These are phyloP conservation scores for Cutaneotrichosporon spelunceum DNA, from an alignment of 1,284 basidiomycete species.

Conservation along the genomic window DNA sequence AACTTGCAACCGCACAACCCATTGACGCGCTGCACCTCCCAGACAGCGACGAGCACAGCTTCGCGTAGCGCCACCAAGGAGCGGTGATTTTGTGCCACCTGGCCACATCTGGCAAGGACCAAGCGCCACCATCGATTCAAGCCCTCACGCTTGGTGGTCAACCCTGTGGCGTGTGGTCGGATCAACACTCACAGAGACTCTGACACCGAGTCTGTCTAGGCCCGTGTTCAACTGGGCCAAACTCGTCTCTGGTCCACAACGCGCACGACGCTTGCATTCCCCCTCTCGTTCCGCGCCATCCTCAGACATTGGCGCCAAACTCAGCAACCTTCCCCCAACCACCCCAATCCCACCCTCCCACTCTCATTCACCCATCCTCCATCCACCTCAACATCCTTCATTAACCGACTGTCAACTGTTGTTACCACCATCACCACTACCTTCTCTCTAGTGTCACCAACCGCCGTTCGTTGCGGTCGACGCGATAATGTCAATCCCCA, in stretches of 20 bases:
- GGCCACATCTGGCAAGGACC: background rate
- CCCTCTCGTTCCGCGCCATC: background rate
- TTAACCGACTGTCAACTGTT: too few relatives aligned
- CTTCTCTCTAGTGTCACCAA: conserved; percentile 1
- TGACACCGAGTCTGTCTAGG: too few relatives aligned
- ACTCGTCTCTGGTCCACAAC: too few relatives aligned
- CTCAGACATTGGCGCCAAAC: background rate
- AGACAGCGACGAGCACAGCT: background rate
- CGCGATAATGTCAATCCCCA: conserved; percentile 14
- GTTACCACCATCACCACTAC: background rate
- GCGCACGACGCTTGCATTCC: background rate
- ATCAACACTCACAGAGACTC: too few relatives aligned
- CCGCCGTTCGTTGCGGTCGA: background rate
- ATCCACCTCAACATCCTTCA: background rate
- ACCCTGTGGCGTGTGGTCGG: background rate
- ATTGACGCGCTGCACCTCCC: background rate
- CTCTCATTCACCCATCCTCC: background rate
- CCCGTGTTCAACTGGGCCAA: too few relatives aligned
- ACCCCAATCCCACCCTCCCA: background rate
- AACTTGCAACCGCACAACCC: too few relatives aligned
- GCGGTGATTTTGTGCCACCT: background rate
- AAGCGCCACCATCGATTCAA: background rate
- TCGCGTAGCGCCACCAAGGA: background rate
- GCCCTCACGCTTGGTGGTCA: too few relatives aligned
- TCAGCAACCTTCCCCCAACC: background rate